A percentile compares a stretch with the other conserved stretches of the same genome.
These are phyloP conservation scores for Kappamyces sp. DNA, from an alignment of 192 early-diverging fungal genomes.

Conservation along the genomic window DNA sequence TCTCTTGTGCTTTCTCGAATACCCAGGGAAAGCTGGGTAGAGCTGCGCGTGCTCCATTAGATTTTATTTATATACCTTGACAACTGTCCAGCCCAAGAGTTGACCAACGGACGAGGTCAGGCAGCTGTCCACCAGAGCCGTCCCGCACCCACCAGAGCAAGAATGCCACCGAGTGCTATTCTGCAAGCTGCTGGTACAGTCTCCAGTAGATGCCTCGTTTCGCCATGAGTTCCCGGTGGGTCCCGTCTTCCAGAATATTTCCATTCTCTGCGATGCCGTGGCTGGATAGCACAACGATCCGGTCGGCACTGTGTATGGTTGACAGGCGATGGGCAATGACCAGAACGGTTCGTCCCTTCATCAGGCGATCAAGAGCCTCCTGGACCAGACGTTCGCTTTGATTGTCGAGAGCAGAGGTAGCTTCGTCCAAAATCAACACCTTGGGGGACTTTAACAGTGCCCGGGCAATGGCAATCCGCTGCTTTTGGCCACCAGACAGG, in stretches of 20 bases:
- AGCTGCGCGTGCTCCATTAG: no score
- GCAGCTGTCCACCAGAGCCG: neutral
- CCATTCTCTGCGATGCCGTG: slow-evolving; percentile 39
- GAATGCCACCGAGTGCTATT: slow-evolving; percentile 18
- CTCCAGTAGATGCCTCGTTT: slow-evolving; percentile 12
- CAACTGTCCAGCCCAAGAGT: no score
- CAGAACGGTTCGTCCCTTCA: slow-evolving; percentile 58
- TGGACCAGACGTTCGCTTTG: slow-evolving; percentile 61
- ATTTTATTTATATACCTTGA: no score
- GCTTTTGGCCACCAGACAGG: slow-evolving; percentile 38
- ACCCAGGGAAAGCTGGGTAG: no score
- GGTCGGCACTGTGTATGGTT: slow-evolving; percentile 58
- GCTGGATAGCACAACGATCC: slow-evolving; percentile 46
- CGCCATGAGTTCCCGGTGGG: slow-evolving; percentile 54
- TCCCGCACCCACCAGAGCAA: neutral
- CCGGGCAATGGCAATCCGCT: slow-evolving; percentile 48
- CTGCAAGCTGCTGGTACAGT: slow-evolving; percentile 42
- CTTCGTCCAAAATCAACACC: slow-evolving; percentile 38
- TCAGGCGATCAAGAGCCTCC: slow-evolving; percentile 49
- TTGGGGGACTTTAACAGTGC: slow-evolving; percentile 48
- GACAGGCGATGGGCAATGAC: slow-evolving; percentile 68
- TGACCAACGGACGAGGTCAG: no score
- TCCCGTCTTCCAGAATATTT: slow-evolving; percentile 50
- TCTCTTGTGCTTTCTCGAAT: no score
- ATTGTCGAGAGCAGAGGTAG: slow-evolving; percentile 53